A percentile compares a stretch with the other conserved stretches of the same genome.
Evolutionary conservation across 805 yeast species (phyloP).

Genomic region (Cephaloascus albidus): DNA sequence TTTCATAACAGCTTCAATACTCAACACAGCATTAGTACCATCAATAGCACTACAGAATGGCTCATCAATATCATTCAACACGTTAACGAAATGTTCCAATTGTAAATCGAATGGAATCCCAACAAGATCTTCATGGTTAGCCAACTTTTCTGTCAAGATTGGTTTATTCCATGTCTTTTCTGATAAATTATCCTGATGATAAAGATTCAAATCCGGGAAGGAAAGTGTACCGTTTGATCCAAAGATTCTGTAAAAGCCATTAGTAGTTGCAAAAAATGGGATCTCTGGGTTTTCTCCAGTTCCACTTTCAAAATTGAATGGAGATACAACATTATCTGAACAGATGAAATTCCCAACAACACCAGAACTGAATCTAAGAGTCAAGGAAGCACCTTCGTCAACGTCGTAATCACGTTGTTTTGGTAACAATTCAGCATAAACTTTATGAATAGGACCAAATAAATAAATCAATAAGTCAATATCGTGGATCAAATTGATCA

Average conservation of each 20-base stretch:
- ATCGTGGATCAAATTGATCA: conserved; percentile 29
- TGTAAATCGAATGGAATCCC: conserved; percentile 26
- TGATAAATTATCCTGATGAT: conserved; percentile 13
- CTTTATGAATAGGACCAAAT: conserved; percentile 26
- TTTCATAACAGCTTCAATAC: conserved; percentile 23
- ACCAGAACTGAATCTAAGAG: conserved; percentile 20
- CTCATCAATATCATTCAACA: conserved; percentile 16
- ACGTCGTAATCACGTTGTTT: conserved; percentile 19
- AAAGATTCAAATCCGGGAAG: conserved; percentile 24
- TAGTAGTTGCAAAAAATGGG: conserved; percentile 16
- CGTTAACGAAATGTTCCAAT: conserved; percentile 24
- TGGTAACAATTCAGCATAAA: conserved; percentile 23
- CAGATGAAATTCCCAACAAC: conserved; percentile 26
- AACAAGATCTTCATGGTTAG: conserved; percentile 7
- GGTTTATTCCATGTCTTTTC: conserved; percentile 16
- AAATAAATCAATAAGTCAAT: conserved; percentile 25
- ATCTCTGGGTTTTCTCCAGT: conserved; percentile 30
- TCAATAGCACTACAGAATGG: conserved; percentile 25
- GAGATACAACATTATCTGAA: conserved; percentile 26
- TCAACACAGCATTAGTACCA: conserved; percentile 25
- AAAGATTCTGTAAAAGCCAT: conserved; percentile 25
- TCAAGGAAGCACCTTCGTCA: conserved; percentile 29
- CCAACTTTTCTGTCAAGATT: conserved; percentile 7
- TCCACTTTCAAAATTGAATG: conserved; percentile 26
- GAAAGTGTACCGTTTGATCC: conserved; percentile 29